These are phyloP conservation scores for Warburgia ugandensis DNA, from an alignment of 164 flowering plant species.

Conservation along the genomic window DNA sequence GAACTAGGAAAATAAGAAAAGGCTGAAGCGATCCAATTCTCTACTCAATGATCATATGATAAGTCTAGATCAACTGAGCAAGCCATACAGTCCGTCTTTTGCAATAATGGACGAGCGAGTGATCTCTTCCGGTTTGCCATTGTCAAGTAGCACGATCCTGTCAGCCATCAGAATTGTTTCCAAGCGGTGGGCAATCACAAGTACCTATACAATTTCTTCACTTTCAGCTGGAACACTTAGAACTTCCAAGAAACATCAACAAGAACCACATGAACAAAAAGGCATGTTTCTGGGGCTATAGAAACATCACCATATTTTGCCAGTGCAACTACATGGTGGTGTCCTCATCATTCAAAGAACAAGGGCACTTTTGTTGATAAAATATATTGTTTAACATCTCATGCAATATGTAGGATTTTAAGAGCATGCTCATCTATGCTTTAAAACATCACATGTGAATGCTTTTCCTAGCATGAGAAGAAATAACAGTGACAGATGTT, in stretches of 20 bases:
- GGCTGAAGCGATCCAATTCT: no score
- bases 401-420: no score
- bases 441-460: no score
- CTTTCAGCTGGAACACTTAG: not conserved
- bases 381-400: no score
- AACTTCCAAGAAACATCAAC: not conserved
- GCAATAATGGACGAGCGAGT: conserved; percentile 6
- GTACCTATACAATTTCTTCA: conserved; percentile 11
- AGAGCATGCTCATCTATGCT: no score
- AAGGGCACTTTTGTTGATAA: no score
- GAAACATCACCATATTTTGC: no score
- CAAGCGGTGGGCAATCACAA: conserved; percentile 16
- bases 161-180: conserved; percentile 20
- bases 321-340: no score
- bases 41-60: conserved; percentile 5
- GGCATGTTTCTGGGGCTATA: not conserved
- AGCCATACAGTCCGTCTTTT: not conserved
- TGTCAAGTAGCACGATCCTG: conserved; percentile 10
- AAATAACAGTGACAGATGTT: no score
- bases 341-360: no score
- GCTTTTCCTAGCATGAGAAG: no score
- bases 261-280: not conserved
- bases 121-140: conserved; percentile 10
- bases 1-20: no score
- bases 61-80: not conserved